Evolutionary conservation across 768 basidiomycete genomes (phyloP), one percentile per base, ranked within the genome.

Genomic region (Trametes punicea): DNA sequence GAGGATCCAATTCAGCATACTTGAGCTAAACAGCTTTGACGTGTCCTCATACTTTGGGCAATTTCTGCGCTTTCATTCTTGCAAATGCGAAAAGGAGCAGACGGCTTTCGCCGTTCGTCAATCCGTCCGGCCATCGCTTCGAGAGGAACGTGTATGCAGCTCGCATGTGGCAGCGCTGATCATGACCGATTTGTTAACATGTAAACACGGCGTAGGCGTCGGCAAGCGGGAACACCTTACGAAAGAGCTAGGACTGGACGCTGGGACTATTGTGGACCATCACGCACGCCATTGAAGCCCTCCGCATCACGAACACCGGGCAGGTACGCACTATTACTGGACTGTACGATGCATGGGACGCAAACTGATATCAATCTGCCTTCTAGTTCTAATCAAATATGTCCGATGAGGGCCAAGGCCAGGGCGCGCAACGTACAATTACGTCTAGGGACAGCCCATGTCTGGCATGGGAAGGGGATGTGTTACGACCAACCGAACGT

Each of bases 201-300:
- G 90, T 8, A 91, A 94, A 68, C 92, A 94, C 68, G 92, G 92
- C 0, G 87, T 94, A 13, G 92, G 93, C 1, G 70, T 93, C 6
- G 92, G 92, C 9, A 94, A 94, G 74, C 87, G 83, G 63, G 82
- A 88, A 64, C 96, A 90, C 69, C 79, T 98, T 2, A 68, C 74
- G 16, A 78, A 85, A n/a, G 95, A 98, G 68, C 79, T 98, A 0
- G 95, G 95, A 0, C 75, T 74, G 42, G 85, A 83, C 4, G 95
- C 93, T 97, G 10, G 81, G 83, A 44, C 73, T 96, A 9, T 93
- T 97, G 93, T 84, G 82, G 74, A 81, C 78, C n/a, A 78, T 97
- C 64, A 98, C 96, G 71, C 71, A 72, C 36, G 79, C 85, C 2
- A 74, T 93, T 11, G 93, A 96, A 69, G 93, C 93, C 0, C 66